phyloP scores from a whole-genome alignment of 306 rosid genomes.

The Aeschynomene evenia region DNA sequence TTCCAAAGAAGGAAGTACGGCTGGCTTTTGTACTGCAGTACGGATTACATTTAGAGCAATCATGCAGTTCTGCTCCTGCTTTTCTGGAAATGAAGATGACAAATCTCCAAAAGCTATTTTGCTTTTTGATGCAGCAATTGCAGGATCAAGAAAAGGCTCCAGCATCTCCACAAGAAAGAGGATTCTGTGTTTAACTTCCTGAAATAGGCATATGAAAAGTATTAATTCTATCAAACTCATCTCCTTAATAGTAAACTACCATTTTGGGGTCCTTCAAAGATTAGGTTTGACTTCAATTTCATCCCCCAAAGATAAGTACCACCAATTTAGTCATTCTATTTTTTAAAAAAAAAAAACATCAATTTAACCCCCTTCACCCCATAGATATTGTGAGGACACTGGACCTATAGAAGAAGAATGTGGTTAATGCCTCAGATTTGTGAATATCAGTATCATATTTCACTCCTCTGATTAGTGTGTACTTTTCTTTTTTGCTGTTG shows the following conservation, averaged over 20 bases:
- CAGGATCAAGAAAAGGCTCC: slow-evolving; percentile 93
- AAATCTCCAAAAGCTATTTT: slow-evolving; percentile 78
- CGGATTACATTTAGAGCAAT: slow-evolving; percentile 76
- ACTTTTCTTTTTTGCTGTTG: too few species aligned
- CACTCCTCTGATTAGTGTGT: too few species aligned
- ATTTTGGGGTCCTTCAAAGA: background rate
- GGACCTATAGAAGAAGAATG: too few species aligned
- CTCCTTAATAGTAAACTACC: background rate
- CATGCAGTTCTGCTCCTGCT: slow-evolving; percentile 62
- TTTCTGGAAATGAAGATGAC: slow-evolving; percentile 65
- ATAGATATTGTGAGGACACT: background rate
- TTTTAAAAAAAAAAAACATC: background rate
- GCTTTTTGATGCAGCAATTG: slow-evolving; percentile 64
- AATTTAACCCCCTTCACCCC: background rate
- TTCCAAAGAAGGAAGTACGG: slow-evolving; percentile 88
- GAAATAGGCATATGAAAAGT: slow-evolving; percentile 24
- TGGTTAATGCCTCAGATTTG: too few species aligned
- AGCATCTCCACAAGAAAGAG: slow-evolving; percentile 95
- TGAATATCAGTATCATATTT: too few species aligned
- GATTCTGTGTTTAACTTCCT: slow-evolving; percentile 85
- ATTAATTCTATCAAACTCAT: slow-evolving; percentile 6
- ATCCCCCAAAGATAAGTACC: background rate
- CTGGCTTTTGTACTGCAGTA: slow-evolving; percentile 76
- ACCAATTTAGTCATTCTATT: background rate
- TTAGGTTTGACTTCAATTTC: background rate